A percentile compares a stretch with the other conserved stretches of the same genome.
Evolutionary conservation across 768 basidiomycete genomes (phyloP).

Genomic region (Podaxis carcinomalis): DNA sequence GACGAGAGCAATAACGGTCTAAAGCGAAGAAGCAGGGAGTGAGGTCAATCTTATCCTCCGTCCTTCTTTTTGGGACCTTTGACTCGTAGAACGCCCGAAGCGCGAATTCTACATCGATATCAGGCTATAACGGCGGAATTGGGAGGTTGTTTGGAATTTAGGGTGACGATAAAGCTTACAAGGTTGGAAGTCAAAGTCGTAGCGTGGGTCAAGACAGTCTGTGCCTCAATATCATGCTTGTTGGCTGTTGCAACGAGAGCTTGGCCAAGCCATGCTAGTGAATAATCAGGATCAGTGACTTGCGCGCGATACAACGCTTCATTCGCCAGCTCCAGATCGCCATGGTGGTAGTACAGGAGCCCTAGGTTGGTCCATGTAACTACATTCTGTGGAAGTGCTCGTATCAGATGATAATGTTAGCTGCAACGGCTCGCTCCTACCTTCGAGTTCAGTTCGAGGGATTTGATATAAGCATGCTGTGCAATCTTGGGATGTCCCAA

Average conservation of each 20-base stretch:
- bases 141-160: not conserved
- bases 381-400: slow-evolving; percentile 46
- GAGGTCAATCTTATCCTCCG: slow-evolving; percentile 39
- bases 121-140: slow-evolving; percentile 45
- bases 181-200: slow-evolving; percentile 52
- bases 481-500: slow-evolving; percentile 62
- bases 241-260: slow-evolving; percentile 62
- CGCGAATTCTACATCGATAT: slow-evolving; percentile 78
- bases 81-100: slow-evolving; percentile 45
- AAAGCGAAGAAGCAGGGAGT: slow-evolving; percentile 80
- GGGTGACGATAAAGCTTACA: slow-evolving; percentile 35
- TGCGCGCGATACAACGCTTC: slow-evolving; percentile 87
- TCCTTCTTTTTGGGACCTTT: slow-evolving; percentile 12
- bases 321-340: slow-evolving; percentile 78
- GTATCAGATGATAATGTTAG: slow-evolving; percentile 1
- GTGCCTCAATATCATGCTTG: slow-evolving; percentile 57
- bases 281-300: slow-evolving; percentile 86
- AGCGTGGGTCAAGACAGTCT: slow-evolving; percentile 70
- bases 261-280: slow-evolving; percentile 89
- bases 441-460: slow-evolving; percentile 81
- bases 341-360: slow-evolving; percentile 75
- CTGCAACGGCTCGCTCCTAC: slow-evolving; percentile 25
- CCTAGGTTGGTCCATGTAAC: slow-evolving; percentile 85
- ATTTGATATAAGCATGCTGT: slow-evolving; percentile 90
- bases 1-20: slow-evolving; percentile 65